Conservation (phyloP, 495 filamentous ascomycete genomes). For the Neurospora discreta region DNA sequence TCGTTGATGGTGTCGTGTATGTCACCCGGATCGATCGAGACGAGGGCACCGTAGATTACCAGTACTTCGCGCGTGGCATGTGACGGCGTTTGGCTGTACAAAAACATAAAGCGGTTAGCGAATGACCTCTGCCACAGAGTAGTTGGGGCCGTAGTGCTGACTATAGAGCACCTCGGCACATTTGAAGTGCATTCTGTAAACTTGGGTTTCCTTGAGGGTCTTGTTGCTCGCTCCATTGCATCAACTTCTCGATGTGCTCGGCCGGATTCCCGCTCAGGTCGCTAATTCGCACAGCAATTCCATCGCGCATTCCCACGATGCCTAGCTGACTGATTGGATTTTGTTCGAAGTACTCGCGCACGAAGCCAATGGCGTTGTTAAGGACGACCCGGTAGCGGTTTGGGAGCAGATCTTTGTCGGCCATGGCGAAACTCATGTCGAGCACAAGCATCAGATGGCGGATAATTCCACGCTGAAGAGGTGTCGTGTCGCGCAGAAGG, state of each 20-base stretch:
- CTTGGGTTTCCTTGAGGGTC: conserved; percentile 84
- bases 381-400: conserved; percentile 74
- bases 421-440: conserved; percentile 90
- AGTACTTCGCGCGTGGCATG: conserved; percentile 91
- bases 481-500: conserved; percentile 81
- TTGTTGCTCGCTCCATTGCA: conserved; percentile 55
- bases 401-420: conserved; percentile 86
- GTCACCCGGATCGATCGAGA: conserved; percentile 85
- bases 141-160: conserved; percentile 26
- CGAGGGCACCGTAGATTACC: conserved; percentile 81
- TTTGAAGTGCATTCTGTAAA: conserved; percentile 90
- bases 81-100: conserved; percentile 65
- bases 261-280: conserved; percentile 86
- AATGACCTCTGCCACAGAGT: not conserved
- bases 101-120: not conserved
- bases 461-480: conserved; percentile 91
- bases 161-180: conserved; percentile 83
- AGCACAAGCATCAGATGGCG: conserved; percentile 83
- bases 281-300: conserved; percentile 71
- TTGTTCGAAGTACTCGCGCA: conserved; percentile 93
- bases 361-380: conserved; percentile 76
- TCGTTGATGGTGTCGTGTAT: conserved; percentile 80
- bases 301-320: conserved; percentile 84
- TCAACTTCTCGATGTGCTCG: conserved; percentile 67
- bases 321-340: conserved; percentile 97